Percentiles rank a stretch among this genome's conserved stretches.
Conservation (phyloP, 306 rosid genomes). For the Lathyrus aphaca region DNA sequence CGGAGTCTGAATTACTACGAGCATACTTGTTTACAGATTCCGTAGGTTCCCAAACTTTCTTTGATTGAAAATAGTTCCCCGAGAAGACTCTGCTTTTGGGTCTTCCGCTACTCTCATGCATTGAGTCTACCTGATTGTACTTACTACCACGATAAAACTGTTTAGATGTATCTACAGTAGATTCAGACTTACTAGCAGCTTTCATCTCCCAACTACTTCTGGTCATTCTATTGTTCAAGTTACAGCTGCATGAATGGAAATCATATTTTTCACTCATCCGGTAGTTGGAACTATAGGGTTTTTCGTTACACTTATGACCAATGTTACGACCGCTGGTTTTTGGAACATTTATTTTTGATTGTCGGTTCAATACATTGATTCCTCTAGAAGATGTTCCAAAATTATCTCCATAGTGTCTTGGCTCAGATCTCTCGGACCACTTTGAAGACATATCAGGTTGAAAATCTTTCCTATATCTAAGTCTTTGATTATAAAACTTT, state of each 20-base stretch:
- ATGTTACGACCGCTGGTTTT: constrained; percentile 67
- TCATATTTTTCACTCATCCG: constrained; percentile 67
- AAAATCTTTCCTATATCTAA: constrained; percentile 64
- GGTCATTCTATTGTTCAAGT: constrained; percentile 47
- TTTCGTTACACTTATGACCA: constrained; percentile 72
- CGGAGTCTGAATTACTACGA: constrained; percentile 70
- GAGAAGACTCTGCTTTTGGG: constrained; percentile 60
- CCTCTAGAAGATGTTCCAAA: constrained; percentile 62
- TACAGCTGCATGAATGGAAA: constrained; percentile 62
- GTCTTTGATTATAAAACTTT: constrained; percentile 61
- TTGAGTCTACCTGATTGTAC: constrained; percentile 57
- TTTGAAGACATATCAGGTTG: constrained; percentile 64
- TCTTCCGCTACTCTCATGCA: constrained; percentile 70
- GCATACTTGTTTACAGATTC: constrained; percentile 76
- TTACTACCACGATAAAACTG: constrained; percentile 62
- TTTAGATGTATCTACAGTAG: constrained; percentile 63
- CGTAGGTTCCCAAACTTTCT: constrained; percentile 94
- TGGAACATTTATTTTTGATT: constrained; percentile 56
- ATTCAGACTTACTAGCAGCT: constrained; percentile 54
- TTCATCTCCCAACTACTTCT: constrained; percentile 65
- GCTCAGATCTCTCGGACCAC: constrained; percentile 81
- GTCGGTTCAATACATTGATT: constrained; percentile 54
- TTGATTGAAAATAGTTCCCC: constrained; percentile 62
- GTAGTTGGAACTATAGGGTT: constrained; percentile 60
- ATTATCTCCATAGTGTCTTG: constrained; percentile 64